phyloP scores from a whole-genome alignment of 1,139 yeast species.

The Yamadazyma diospyri region DNA sequence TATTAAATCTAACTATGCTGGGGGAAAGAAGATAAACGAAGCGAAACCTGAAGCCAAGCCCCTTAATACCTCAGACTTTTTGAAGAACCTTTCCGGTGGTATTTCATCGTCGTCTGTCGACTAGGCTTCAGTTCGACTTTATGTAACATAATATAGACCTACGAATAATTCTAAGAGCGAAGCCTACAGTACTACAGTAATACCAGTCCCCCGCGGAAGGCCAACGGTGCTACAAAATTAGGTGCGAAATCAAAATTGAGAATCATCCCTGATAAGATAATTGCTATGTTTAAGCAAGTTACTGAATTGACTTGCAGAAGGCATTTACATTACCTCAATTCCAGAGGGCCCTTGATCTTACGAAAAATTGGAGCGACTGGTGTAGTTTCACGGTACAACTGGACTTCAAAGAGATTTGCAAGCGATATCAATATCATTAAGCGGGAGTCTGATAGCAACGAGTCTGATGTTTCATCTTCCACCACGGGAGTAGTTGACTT shows the following conservation, averaged over 20 bases:
- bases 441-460: constrained; percentile 29
- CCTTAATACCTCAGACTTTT: constrained; percentile 44
- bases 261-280: too few relatives aligned
- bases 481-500: constrained; percentile 44
- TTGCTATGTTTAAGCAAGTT: background rate
- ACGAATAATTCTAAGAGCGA: too few relatives aligned
- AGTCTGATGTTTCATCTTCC: constrained; percentile 32
- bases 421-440: constrained; percentile 33
- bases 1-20: constrained; percentile 48
- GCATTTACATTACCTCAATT: too few relatives aligned
- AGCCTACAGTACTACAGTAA: too few relatives aligned
- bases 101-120: constrained; percentile 34
- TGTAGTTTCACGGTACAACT: constrained; percentile 22
- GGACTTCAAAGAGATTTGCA: constrained; percentile 2
- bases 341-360: too few relatives aligned
- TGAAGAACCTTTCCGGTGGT: constrained; percentile 29
- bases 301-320: background rate
- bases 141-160: background rate
- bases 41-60: constrained; percentile 37
- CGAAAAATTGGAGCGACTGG: too few relatives aligned
- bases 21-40: constrained; percentile 35
- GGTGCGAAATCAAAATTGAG: too few relatives aligned
- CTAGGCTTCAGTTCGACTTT: too few relatives aligned
- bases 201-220: too few relatives aligned
- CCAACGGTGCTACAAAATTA: too few relatives aligned